These are phyloP conservation scores for Talaromyces sp. DNA, from an alignment of 2,329 filamentous ascomycete genomes.

Conservation along the genomic window DNA sequence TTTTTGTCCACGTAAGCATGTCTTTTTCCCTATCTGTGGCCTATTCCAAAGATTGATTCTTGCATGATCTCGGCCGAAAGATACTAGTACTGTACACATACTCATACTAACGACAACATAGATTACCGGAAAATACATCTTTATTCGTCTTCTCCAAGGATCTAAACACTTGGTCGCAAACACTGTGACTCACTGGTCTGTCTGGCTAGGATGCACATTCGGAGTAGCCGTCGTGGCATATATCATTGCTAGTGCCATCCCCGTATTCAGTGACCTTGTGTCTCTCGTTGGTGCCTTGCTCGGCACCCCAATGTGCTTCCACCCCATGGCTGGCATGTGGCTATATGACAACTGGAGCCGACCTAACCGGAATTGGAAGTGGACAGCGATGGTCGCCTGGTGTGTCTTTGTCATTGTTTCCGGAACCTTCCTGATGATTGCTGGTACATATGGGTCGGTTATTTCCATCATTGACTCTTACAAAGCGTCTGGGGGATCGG, in stretches of 20 bases:
- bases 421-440: slow-evolving; percentile 49
- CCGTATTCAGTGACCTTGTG: slow-evolving; percentile 28
- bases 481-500: slow-evolving; percentile 36
- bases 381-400: slow-evolving; percentile 25
- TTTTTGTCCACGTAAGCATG: slow-evolving; percentile 28
- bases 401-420: slow-evolving; percentile 38
- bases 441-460: slow-evolving; percentile 50
- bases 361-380: slow-evolving; percentile 18
- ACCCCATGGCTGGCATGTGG: slow-evolving; percentile 48
- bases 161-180: slow-evolving; percentile 25
- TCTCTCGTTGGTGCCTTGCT: slow-evolving; percentile 31
- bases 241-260: slow-evolving; percentile 31
- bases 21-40: background rate
- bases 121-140: slow-evolving; percentile 27
- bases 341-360: slow-evolving; percentile 46
- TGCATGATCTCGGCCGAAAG: no score
- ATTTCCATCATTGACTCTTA: slow-evolving; percentile 45
- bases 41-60: no score
- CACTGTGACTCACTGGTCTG: slow-evolving; percentile 25
- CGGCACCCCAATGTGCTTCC: slow-evolving; percentile 25
- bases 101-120: slow-evolving; percentile 5
- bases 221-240: slow-evolving; percentile 24
- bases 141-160: slow-evolving; percentile 25
- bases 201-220: slow-evolving; percentile 28
- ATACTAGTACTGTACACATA: background rate